Base-by-base conservation (phyloP, 192 early-diverging fungal genomes). In the Backusella sp. region DNA sequence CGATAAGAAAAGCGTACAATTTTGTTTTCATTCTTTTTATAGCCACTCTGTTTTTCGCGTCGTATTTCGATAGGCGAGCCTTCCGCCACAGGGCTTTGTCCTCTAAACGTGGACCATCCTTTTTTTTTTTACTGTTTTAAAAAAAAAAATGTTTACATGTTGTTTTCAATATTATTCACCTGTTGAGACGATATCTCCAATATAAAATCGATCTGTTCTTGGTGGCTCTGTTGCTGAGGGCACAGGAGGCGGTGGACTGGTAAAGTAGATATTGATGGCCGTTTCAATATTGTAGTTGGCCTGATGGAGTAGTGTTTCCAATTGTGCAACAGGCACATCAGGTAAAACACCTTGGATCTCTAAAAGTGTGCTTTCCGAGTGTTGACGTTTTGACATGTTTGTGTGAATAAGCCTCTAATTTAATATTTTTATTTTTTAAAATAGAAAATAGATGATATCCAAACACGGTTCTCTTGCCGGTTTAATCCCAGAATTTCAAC, bases 1-100 rank as follows among this genome's bases (percentile, higher is more conserved):
- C 42, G 67, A 12, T 53, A 14, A 4, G 77, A 80, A 37, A 88
- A 84, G 14, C 87, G 83, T n/a, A 88, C 87, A 41, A 88, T 82
- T 37, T 77, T 86, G 77, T 87, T 85, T 32, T 80, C 80, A 46
- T 74, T 76, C 7, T 66, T 53, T 3, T 75, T 68, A 15, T 66
- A 32, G 23, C 71, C 69, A 17, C 66, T 69, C 2, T 39, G 42
- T 65, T 56, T 66, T 83, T 85, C 39, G 69, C 87, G 77, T 17
- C 79, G 80, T 49, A 88, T 76, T 5, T 52, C 35, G 19, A 86
- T 77, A 15, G 34, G 28, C 14, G 84, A 81, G 9, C 87, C 87
- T 56, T 82, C 79, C 4, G 73, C 36, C 26, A 84, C 36, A 37
- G 80, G 84, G 65, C 73, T 81, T 44, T 72, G 70, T 1, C 87